phyloP scores from a whole-genome alignment of 75 land plant species.

The Pinus taeda region DNA sequence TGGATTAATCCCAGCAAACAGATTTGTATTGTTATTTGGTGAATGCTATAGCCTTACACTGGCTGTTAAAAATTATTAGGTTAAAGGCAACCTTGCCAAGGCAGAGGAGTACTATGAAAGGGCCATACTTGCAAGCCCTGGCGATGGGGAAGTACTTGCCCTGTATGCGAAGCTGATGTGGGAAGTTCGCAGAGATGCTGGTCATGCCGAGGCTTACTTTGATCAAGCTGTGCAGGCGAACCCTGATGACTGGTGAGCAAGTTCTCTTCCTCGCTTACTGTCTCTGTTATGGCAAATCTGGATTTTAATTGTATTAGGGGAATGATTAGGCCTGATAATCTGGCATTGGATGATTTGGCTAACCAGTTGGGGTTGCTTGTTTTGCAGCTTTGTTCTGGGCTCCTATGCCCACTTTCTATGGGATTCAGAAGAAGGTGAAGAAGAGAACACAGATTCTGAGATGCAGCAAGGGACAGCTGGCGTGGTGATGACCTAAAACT shows the following conservation, averaged over 20 bases:
- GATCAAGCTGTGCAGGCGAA: conserved; percentile 60
- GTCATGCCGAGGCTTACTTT: conserved; percentile 56
- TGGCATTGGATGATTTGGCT: neutral
- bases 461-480: neutral
- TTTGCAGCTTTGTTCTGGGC: conserved; percentile 60
- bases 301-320: neutral
- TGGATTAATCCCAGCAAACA: neutral
- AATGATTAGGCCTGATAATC: neutral
- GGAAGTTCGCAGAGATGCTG: conserved; percentile 48
- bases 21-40: too few relatives aligned
- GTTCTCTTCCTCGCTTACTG: neutral
- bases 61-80: too few relatives aligned
- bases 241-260: conserved; percentile 65
- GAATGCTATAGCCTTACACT: too few relatives aligned
- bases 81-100: conserved; percentile 23
- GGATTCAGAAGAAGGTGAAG: conserved; percentile 63
- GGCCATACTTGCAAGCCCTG: conserved; percentile 69
- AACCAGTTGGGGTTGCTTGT: conserved; percentile 1
- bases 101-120: conserved; percentile 78
- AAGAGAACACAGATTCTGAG: neutral
- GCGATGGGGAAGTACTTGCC: conserved; percentile 62
- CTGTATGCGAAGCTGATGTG: conserved; percentile 69
- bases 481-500: neutral
- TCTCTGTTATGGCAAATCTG: neutral
- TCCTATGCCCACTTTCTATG: conserved; percentile 75